A percentile compares a stretch with the other conserved stretches of the same genome.
phyloP scores from a whole-genome alignment of 2,329 filamentous ascomycete species.

The Fusarium solani-melongenae region DNA sequence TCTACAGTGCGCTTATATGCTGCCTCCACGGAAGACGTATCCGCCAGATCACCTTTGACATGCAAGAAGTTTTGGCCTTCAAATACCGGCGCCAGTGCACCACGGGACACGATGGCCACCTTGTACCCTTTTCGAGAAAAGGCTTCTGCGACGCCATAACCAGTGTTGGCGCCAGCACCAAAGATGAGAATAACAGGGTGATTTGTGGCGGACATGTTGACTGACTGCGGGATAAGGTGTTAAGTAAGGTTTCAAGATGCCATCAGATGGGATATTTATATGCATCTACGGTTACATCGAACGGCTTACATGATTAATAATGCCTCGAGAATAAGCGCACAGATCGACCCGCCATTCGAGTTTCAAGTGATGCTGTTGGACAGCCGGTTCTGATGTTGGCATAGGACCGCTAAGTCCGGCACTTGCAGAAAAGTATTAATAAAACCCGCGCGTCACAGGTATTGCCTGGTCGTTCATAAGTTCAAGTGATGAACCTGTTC shows the following conservation, averaged over 20 bases:
- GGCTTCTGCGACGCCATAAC: conserved; percentile 12
- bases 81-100: neutral
- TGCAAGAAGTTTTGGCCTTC: neutral
- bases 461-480: no score
- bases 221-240: neutral
- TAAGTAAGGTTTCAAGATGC: neutral
- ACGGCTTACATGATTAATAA: neutral
- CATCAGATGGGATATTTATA: neutral
- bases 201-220: neutral
- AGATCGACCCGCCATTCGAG: neutral
- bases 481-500: no score
- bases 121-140: conserved; percentile 14
- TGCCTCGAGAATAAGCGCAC: neutral
- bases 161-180: conserved; percentile 18
- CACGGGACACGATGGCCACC: neutral
- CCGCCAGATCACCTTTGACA: neutral
- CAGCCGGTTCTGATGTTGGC: neutral
- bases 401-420: neutral
- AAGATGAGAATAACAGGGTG: conserved; percentile 6
- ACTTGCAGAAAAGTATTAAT: neutral
- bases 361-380: neutral
- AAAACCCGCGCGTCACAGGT: neutral
- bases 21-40: neutral
- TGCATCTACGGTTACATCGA: neutral
- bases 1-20: neutral